These are phyloP conservation scores for Hymenoscyphus repandus DNA, from an alignment of 2,329 filamentous ascomycete genomes.

Conservation along the genomic window DNA sequence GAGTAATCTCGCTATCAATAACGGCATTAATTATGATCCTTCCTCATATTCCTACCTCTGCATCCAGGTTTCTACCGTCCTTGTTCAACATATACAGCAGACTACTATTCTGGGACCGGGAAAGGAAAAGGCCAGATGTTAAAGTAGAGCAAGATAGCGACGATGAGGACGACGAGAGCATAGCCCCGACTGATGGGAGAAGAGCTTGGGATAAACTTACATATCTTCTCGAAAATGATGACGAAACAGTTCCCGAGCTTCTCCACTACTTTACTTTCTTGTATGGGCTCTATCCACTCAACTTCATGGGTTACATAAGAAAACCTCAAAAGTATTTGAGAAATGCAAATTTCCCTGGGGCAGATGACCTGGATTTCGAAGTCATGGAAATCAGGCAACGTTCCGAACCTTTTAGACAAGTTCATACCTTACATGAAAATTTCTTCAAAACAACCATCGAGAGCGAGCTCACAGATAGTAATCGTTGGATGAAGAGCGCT, in stretches of 20 bases:
- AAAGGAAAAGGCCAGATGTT: conserved; percentile 19
- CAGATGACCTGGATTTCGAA: conserved; percentile 72
- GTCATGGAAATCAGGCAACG: conserved; percentile 71
- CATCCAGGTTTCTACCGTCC: conserved; percentile 63
- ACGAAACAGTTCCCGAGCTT: conserved; percentile 60
- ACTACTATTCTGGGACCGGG: conserved; percentile 68
- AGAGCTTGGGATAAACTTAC: conserved; percentile 58
- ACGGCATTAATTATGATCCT: conserved; percentile 76
- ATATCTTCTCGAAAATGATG: conserved; percentile 57
- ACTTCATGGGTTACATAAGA: conserved; percentile 80
- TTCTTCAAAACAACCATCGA: conserved; percentile 77
- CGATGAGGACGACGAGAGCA: conserved; percentile 28
- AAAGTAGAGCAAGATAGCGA: conserved; percentile 8
- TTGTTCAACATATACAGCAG: conserved; percentile 80
- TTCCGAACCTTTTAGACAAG: conserved; percentile 68
- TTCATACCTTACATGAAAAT: conserved; percentile 76
- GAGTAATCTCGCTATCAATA: conserved; percentile 68
- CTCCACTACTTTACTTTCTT: conserved; percentile 75
- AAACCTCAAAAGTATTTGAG: conserved; percentile 76
- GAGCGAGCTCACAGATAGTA: conserved; percentile 70
- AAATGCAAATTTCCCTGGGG: conserved; percentile 62
- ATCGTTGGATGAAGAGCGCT: conserved; percentile 75
- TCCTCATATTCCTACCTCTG: conserved; percentile 70
- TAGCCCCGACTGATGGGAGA: conserved; percentile 31
- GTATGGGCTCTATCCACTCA: conserved; percentile 78